phyloP scores from a whole-genome alignment of 352 stramenopile genomes.

The Globisporangium mamillatum region DNA sequence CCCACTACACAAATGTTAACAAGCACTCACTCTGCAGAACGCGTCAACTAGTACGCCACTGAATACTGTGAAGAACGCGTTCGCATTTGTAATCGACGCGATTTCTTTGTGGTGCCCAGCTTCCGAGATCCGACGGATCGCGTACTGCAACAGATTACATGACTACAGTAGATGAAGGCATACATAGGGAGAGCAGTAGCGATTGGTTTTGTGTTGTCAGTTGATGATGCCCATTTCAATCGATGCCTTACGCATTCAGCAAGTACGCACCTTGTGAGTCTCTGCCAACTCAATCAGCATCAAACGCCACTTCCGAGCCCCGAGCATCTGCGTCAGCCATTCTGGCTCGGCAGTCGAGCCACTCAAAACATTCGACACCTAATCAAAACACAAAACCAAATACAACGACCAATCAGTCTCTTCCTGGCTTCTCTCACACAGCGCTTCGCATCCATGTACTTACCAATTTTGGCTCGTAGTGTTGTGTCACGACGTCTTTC shows the following conservation, averaged over 20 bases:
- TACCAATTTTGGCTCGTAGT: constrained; percentile 83
- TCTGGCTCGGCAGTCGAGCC: constrained; percentile 68
- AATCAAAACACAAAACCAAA: not conserved
- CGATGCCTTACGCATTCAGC: not conserved
- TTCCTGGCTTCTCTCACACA: not conserved
- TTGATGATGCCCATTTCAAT: not conserved
- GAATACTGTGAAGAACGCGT: constrained; percentile 85
- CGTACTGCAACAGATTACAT: constrained; percentile 82
- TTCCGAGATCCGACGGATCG: constrained; percentile 82
- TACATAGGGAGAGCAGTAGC: not conserved
- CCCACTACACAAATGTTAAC: not conserved
- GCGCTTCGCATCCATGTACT: not conserved
- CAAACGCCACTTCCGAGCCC: constrained; percentile 73
- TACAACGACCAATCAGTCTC: not conserved
- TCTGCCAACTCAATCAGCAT: constrained; percentile 87
- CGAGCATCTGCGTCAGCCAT: constrained; percentile 85
- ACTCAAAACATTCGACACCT: constrained; percentile 84
- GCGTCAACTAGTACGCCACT: constrained; percentile 75
- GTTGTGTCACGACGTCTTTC: constrained; percentile 72
- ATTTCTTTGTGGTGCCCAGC: constrained; percentile 88
- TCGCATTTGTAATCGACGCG: constrained; percentile 79
- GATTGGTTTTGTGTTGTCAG: not conserved
- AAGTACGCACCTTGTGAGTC: constrained; percentile 65
- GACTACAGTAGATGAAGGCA: constrained; percentile 29
- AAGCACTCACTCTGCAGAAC: constrained; percentile 56